phyloP scores from a whole-genome alignment of 164 flowering plant species.

The Brasenia schreberi region DNA sequence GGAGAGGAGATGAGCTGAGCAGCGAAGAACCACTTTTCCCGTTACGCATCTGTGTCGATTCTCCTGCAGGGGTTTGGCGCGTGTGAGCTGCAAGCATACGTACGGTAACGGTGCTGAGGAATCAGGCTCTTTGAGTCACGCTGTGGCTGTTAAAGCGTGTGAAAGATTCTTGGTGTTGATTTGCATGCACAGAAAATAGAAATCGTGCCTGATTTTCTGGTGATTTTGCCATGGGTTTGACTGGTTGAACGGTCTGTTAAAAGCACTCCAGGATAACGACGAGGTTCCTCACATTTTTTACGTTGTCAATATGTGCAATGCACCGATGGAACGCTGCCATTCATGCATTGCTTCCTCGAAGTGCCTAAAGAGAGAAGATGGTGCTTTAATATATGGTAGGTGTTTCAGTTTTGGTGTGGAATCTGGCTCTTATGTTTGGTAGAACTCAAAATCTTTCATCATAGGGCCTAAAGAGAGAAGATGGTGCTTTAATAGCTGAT shows the following conservation, averaged over 20 bases:
- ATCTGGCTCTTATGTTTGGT: neutral
- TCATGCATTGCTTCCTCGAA: neutral
- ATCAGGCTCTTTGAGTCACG: neutral
- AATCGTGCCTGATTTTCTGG: neutral
- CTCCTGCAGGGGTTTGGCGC: neutral
- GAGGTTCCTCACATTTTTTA: neutral
- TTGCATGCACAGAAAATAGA: neutral
- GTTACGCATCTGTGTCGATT: neutral
- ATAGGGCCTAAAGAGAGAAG: neutral
- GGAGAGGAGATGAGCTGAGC: neutral
- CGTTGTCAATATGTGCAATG: neutral
- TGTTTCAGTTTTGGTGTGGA: neutral
- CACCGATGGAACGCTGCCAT: neutral
- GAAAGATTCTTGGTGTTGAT: neutral
- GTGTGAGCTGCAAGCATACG: neutral
- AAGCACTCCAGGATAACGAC: neutral
- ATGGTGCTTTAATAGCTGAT: neutral
- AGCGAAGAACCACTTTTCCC: neutral
- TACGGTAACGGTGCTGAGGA: neutral
- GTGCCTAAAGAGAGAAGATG: neutral
- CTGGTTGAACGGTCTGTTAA: neutral
- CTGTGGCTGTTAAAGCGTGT: neutral
- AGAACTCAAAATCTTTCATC: neutral
- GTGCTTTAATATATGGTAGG: neutral
- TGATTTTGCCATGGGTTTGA: neutral